Base-by-base conservation (phyloP, 2,329 filamentous ascomycete genomes). In the Ophiognomonia clavigignenti-juglandacearum region DNA sequence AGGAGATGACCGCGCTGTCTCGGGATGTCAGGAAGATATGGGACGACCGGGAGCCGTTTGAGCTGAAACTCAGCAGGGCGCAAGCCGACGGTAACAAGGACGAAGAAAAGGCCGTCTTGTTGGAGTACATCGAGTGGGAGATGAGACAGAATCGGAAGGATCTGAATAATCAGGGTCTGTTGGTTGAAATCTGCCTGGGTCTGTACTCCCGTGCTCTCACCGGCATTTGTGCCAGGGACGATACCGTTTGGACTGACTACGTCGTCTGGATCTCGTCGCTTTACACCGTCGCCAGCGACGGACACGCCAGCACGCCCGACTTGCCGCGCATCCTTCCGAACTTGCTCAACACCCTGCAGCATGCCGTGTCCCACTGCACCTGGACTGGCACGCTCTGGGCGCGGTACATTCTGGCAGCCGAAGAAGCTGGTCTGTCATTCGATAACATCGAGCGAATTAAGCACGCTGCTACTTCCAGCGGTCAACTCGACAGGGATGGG, bases 321-420 rank as follows among this genome's bases (percentile, higher is more conserved):
- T 61, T 56, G 54, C 67, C 53, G 36, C 64, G 46, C 55, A 65
- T 60, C 46, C 65, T 62, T 46, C 75, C 65, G 18, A 69, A 71
- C 45, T 65, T 86, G 31, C 75, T 95, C 9, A 78, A 88, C 39
- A 77, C 92, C 6, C 73, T 95, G 3, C 83, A 89, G 57, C 80
- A 90, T 54, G 90, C 89, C 11, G 93, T 91, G 9, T 80, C 84
- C 36, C 93, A 97, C 65, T 96, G 92, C 57, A 91, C 93, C 2
- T 95, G 90, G 86, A 95, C 90, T 6, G 93, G 93, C 14, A 77
- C 80, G 23, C 75, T 98, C 6, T 98, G 93, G 93, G 88, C 88
- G 6, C 83, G 92, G 55, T 91, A 91, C 54, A 85, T 98, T 22
- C 69, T 96, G 43, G 85, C 83, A 18, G 87, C 89, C 4, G 93